Evolutionary conservation across 148 eudicot species (phyloP).

Genomic region (Diospyros lotus): DNA sequence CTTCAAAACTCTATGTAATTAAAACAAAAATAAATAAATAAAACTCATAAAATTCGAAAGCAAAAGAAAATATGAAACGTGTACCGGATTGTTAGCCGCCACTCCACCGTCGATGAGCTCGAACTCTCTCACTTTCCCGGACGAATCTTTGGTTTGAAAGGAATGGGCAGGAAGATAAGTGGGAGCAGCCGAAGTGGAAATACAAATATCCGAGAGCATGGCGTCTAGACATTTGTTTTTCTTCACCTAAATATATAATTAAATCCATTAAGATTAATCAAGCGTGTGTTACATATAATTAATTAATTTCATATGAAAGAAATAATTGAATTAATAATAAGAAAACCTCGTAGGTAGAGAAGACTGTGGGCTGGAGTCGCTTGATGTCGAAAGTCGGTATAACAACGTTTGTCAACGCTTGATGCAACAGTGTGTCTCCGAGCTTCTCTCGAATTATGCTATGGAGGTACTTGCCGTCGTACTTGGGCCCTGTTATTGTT

Average conservation of each 20-base stretch:
- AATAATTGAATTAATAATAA: background rate
- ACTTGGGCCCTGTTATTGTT: slow-evolving; percentile 32
- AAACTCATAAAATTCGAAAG: too few species aligned
- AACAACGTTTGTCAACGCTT: slow-evolving; percentile 41
- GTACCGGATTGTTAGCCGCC: slow-evolving; percentile 50
- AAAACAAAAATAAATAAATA: too few species aligned
- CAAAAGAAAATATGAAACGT: background rate
- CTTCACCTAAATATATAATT: slow-evolving; percentile 24
- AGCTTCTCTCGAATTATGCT: slow-evolving; percentile 28
- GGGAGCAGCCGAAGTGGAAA: slow-evolving; percentile 49
- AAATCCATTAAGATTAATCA: too few species aligned
- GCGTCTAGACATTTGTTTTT: slow-evolving; percentile 31
- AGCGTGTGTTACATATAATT: too few species aligned
- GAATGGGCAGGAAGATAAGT: slow-evolving; percentile 39
- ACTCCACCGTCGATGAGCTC: slow-evolving; percentile 49
- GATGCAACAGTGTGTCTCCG: slow-evolving; percentile 22
- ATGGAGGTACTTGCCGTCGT: slow-evolving; percentile 38
- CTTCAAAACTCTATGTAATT: too few species aligned
- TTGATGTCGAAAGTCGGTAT: slow-evolving; percentile 50
- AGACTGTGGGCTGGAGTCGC: slow-evolving; percentile 36
- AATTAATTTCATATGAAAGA: too few species aligned
- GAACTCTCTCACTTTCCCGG: slow-evolving; percentile 28
- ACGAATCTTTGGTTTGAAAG: slow-evolving; percentile 21
- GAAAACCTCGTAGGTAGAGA: slow-evolving; percentile 32
- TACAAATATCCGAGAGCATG: slow-evolving; percentile 40